Conservation (phyloP, 176 grass and related monocot species). For the Zea luxurians region DNA sequence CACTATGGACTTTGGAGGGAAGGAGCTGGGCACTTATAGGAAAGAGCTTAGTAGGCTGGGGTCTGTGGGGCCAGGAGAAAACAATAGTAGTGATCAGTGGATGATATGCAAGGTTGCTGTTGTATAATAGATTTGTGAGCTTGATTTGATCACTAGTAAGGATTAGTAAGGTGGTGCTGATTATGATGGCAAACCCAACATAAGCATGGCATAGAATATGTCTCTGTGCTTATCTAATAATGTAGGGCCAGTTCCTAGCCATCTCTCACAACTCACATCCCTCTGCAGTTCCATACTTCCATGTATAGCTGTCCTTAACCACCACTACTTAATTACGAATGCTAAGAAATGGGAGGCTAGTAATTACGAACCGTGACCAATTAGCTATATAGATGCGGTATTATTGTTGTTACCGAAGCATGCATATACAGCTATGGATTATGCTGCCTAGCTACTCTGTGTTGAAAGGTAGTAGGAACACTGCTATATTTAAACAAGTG, state of each 20-base stretch:
- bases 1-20: slow-evolving; percentile 37
- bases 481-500: slow-evolving; percentile 14
- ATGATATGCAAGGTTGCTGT: slow-evolving; percentile 21
- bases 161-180: slow-evolving; percentile 30
- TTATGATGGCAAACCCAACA: slow-evolving; percentile 41
- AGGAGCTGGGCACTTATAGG: slow-evolving; percentile 48
- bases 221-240: slow-evolving; percentile 41
- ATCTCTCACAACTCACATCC: slow-evolving; percentile 35
- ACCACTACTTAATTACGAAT: slow-evolving; percentile 20
- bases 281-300: slow-evolving; percentile 12
- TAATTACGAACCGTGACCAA: slow-evolving; percentile 11
- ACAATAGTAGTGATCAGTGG: slow-evolving; percentile 9
- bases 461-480: slow-evolving; percentile 31
- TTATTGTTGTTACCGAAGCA: neutral
- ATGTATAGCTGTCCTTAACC: neutral
- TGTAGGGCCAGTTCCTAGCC: slow-evolving; percentile 25
- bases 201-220: slow-evolving; percentile 37
- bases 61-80: slow-evolving; percentile 29
- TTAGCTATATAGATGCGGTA: neutral
- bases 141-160: slow-evolving; percentile 47
- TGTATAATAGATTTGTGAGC: slow-evolving; percentile 45
- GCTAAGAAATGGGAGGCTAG: slow-evolving; percentile 2
- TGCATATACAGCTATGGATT: slow-evolving; percentile 16
- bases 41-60: neutral
- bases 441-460: slow-evolving; percentile 28